Conservation (phyloP, 2,329 filamentous ascomycete species). For the Fusarium oligoseptatum region DNA sequence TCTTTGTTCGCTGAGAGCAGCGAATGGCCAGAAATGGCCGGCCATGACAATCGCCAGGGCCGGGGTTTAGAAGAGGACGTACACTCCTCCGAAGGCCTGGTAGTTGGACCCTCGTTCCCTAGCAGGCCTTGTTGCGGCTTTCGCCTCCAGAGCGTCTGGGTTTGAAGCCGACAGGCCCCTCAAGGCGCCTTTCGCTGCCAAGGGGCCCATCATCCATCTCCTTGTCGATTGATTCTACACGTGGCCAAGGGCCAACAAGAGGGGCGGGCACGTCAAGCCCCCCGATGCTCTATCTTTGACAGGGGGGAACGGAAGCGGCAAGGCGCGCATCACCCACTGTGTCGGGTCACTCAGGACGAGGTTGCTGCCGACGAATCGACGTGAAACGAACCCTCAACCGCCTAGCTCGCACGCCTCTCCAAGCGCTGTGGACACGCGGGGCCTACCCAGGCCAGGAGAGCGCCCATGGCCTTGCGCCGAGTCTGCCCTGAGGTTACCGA, state of each 20-base stretch:
- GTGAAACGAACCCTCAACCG: slow-evolving; percentile 33
- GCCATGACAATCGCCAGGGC: slow-evolving; percentile 29
- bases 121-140: background rate
- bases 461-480: background rate
- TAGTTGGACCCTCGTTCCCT: background rate
- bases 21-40: slow-evolving; percentile 28
- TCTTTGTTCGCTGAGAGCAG: slow-evolving; percentile 25
- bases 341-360: slow-evolving; percentile 42
- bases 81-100: background rate
- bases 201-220: slow-evolving; percentile 12
- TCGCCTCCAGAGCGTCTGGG: slow-evolving; percentile 5
- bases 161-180: slow-evolving; percentile 14
- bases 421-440: slow-evolving; percentile 12
- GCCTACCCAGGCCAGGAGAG: slow-evolving; percentile 1
- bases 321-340: slow-evolving; percentile 48
- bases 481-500: background rate
- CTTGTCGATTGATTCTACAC: slow-evolving; percentile 40
- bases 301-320: slow-evolving; percentile 43
- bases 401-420: slow-evolving; percentile 22
- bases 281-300: slow-evolving; percentile 26
- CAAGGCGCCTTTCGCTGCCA: slow-evolving; percentile 4
- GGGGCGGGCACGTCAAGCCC: slow-evolving; percentile 29
- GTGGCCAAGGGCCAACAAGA: slow-evolving; percentile 36
- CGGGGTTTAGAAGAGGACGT: slow-evolving; percentile 17
- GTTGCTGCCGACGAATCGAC: slow-evolving; percentile 30